Conservation (phyloP, 306 rosid species). For the Fragaria vesca region DNA sequence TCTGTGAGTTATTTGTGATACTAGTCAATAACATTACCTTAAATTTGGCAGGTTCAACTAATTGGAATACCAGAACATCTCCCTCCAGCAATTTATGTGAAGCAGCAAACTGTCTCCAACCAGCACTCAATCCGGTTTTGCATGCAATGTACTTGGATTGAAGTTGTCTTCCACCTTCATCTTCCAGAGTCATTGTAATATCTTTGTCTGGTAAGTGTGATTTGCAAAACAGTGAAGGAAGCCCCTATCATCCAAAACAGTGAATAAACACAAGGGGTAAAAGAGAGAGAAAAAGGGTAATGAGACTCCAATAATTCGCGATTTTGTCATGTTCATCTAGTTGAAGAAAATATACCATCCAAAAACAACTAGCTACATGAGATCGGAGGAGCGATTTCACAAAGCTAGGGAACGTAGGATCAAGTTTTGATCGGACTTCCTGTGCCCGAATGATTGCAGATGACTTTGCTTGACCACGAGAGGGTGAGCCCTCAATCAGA, state of each 20-base stretch:
- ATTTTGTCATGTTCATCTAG: neutral
- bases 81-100: slow-evolving; percentile 82
- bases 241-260: slow-evolving; percentile 44
- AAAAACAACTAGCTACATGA: slow-evolving; percentile 82
- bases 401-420: slow-evolving; percentile 60
- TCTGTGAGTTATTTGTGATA: neutral
- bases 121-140: slow-evolving; percentile 87
- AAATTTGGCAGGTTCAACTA: slow-evolving; percentile 75
- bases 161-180: slow-evolving; percentile 68
- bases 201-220: slow-evolving; percentile 65
- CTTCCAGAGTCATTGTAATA: slow-evolving; percentile 62
- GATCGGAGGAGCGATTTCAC: slow-evolving; percentile 89
- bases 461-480: slow-evolving; percentile 69
- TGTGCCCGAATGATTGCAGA: slow-evolving; percentile 76
- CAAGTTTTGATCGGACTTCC: slow-evolving; percentile 51
- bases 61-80: slow-evolving; percentile 81
- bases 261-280: neutral
- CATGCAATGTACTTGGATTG: slow-evolving; percentile 69
- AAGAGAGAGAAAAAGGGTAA: slow-evolving; percentile 6
- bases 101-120: slow-evolving; percentile 93
- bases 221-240: slow-evolving; percentile 76
- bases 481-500: slow-evolving; percentile 39
- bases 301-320: neutral
- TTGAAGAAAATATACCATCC: slow-evolving; percentile 62
- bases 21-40: slow-evolving; percentile 44